Evolutionary conservation across 2,329 filamentous ascomycete species (phyloP).

Genomic region (Pseudogymnoascus verrucosus): DNA sequence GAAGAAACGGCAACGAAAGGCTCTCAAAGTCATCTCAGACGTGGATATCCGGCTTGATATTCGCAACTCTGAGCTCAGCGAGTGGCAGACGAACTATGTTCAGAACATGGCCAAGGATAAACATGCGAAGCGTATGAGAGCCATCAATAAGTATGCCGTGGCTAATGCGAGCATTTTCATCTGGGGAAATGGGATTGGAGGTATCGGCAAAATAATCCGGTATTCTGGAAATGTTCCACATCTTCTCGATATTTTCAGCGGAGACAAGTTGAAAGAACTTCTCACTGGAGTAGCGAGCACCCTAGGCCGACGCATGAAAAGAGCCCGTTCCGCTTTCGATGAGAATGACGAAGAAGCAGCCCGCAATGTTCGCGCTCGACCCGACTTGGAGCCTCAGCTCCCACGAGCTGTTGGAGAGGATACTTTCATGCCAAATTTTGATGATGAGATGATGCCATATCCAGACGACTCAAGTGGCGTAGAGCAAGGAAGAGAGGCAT

Average conservation of each 20-base stretch:
- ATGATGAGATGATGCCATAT: conserved; percentile 21
- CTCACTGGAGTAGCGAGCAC: conserved; percentile 15
- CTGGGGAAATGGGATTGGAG: conserved; percentile 47
- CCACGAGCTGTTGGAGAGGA: conserved; percentile 25
- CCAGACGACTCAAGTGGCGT: conserved; percentile 32
- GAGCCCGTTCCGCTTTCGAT: conserved; percentile 7
- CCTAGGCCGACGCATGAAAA: neutral
- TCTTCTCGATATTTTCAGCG: conserved; percentile 52
- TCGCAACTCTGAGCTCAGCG: conserved; percentile 45
- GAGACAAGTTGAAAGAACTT: conserved; percentile 41
- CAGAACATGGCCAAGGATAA: conserved; percentile 48
- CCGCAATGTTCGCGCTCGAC: conserved; percentile 31
- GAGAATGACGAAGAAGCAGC: conserved; percentile 21
- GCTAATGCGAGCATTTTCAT: conserved; percentile 57
- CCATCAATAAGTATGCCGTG: conserved; percentile 41
- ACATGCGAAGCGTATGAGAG: conserved; percentile 36
- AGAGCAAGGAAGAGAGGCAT: conserved; percentile 64
- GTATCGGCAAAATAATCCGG: conserved; percentile 40
- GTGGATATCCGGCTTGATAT: conserved; percentile 47
- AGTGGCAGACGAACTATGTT: conserved; percentile 52
- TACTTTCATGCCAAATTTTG: conserved; percentile 33
- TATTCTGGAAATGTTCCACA: conserved; percentile 24
- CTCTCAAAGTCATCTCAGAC: conserved; percentile 25
- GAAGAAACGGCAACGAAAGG: conserved; percentile 29
- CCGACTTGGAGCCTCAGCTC: conserved; percentile 28